Percentiles rank a stretch among this genome's conserved stretches.
These are phyloP conservation scores for Funneliformis mosseae DNA, from an alignment of 192 early-diverging fungal species.

Conservation along the genomic window DNA sequence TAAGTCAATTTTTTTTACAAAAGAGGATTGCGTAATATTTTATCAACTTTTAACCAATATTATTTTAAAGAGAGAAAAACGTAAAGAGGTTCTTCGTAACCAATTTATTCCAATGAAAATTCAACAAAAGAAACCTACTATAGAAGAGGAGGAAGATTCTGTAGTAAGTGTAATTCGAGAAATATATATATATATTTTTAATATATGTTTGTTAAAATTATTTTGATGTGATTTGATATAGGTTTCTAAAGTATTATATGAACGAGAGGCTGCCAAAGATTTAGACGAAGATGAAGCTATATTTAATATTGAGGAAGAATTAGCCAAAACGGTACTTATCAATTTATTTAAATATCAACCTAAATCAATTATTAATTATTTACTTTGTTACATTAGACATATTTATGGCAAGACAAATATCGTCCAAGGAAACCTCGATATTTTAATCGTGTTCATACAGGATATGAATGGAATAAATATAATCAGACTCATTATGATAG, in stretches of 20 bases:
- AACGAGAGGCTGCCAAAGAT: slow-evolving; percentile 72
- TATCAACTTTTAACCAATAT: neutral
- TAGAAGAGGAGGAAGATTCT: slow-evolving; percentile 44
- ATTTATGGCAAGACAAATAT: slow-evolving; percentile 93
- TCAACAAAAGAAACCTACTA: slow-evolving; percentile 32
- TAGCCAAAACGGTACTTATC: slow-evolving; percentile 52
- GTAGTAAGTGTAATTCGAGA: slow-evolving; percentile 20
- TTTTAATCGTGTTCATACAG: slow-evolving; percentile 96
- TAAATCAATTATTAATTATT: too few relatives aligned
- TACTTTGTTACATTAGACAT: too few relatives aligned
- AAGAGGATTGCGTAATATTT: neutral
- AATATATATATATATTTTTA: too few relatives aligned
- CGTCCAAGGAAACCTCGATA: slow-evolving; percentile 93
- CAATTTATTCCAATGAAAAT: slow-evolving; percentile 58
- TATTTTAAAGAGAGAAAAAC: slow-evolving; percentile 50
- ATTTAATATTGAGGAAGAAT: slow-evolving; percentile 76
- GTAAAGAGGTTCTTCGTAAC: slow-evolving; percentile 54
- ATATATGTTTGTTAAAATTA: neutral
- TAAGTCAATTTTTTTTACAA: slow-evolving; percentile 40
- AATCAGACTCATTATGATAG: slow-evolving; percentile 97
- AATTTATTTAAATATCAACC: too few relatives aligned
- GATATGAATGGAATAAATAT: slow-evolving; percentile 99
- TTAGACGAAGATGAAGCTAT: slow-evolving; percentile 79
- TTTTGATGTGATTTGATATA: slow-evolving; percentile 18
- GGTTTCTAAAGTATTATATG: slow-evolving; percentile 61